Evolutionary conservation across 108 stramenopile genomes (phyloP), one percentile per base, ranked within the genome.

Genomic region (Cylindrotheca closterium): DNA sequence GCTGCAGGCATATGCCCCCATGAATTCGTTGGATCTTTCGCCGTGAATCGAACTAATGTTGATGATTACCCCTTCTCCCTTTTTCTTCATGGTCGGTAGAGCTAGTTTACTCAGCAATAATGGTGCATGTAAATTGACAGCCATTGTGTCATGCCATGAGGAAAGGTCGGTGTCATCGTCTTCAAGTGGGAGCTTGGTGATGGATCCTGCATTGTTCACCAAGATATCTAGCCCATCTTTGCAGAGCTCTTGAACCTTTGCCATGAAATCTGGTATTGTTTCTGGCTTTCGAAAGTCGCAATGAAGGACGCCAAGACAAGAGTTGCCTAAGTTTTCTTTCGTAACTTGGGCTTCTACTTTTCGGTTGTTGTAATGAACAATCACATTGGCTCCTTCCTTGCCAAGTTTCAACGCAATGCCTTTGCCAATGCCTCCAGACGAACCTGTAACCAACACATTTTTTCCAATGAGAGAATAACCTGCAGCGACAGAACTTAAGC

Each of bases 271-370:
- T n/a, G n/a, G n/a, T n/a, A n/a, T n/a, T n/a, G n/a, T n/a, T n/a
- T n/a, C n/a, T n/a, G n/a, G n/a, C n/a, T n/a, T n/a, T 7, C 81
- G 71, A 55, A 87, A 87, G 50, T 87, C 81, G 51, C 81, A 81
- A 50, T 82, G 76, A 1, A 82, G 22, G 26, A 82, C 61, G 0
- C 83, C 86, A 12, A 72, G 30, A 60, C 86, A 87, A 21, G n/a
- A 47, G 0, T 78, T 74, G 30, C 60, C 68, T 3, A 34, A 58
- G 24, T 61, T 25, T 24, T 51, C 33, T 3, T 22, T 18, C 25
- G 70, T 75, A 24, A 28, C 60, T 22, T 55, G 4, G 18, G 86
- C 86, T 21, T 79, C 80, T 12, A 67, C 68, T 51, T 51, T 34
- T 21, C 85, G 79, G 2, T 53, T 51, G 63, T 86, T 75, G 62